Base-by-base conservation (phyloP, 2,329 filamentous ascomycete species). In the Alternaria tenuissima region DNA sequence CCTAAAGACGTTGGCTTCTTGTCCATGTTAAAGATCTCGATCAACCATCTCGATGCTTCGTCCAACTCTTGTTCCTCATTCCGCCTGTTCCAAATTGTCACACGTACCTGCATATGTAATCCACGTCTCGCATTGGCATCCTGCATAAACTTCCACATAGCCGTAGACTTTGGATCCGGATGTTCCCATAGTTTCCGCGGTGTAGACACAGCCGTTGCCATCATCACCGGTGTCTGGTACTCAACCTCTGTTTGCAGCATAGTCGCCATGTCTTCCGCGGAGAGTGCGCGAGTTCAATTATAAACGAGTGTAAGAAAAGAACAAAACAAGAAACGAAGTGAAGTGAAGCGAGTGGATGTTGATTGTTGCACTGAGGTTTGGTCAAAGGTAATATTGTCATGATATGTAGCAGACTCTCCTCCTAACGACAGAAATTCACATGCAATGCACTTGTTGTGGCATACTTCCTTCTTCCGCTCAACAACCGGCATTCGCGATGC, bases 71-170 rank as follows among this genome's bases (percentile, higher is more conserved):
- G 22, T 22, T 11, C n/a, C n/a, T 22, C 18, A 14, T 18, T 16
- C 26, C 20, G 12, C 14, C 14, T 32, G 34, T 47, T 14, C n/a
- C 3, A 42, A 32, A 26, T 39, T 38, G 26, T 18, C 16, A 32
- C 11, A 67, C 64, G 52, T 76, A 89, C 89, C 78, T 87, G 81
- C 62, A 94, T 81, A 16, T 83, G 77, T 5, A 89, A 75, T 4
- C 81, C 80, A 57, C 87, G 80, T 49, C 84, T 86, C 30, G 78
- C 74, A 76, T 94, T 93, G 26, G 89, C 78, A 9, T 82, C 78
- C 68, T 90, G 85, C 66, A 84, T 76, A 65, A 84, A 84, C 24
- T 77, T 75, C 74, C 77, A 81, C 71, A 84, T 81, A 5, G 74
- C 73, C 7, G 82, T 83, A 43, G 73, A 73, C 60, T 79, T 68